Conservation (phyloP, 2,329 filamentous ascomycete genomes). For the Diplocarpon rosae region DNA sequence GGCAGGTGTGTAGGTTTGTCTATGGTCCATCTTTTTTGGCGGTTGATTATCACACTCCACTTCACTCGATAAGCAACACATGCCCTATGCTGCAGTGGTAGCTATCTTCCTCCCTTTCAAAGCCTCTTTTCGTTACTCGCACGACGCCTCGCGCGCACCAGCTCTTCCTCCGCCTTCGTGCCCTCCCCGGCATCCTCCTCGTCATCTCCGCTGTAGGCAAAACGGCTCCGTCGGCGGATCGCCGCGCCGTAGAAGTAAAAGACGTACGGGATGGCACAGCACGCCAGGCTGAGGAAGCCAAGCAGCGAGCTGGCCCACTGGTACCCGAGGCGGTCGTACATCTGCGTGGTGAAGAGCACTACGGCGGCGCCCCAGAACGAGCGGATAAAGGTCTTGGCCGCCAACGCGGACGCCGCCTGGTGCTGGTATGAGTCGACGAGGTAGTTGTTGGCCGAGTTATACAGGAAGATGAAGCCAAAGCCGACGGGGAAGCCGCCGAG, state of each 20-base stretch:
- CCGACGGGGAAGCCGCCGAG: slow-evolving; percentile 47
- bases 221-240: slow-evolving; percentile 60
- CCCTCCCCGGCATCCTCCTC: slow-evolving; percentile 26
- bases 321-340: slow-evolving; percentile 61
- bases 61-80: no score
- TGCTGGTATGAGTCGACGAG: slow-evolving; percentile 55
- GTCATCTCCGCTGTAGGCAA: slow-evolving; percentile 57
- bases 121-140: slow-evolving; percentile 15
- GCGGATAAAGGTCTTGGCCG: slow-evolving; percentile 70
- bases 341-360: slow-evolving; percentile 72
- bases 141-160: slow-evolving; percentile 21
- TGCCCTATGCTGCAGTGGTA: no score
- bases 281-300: slow-evolving; percentile 63
- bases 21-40: no score
- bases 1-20: no score
- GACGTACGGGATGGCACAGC: slow-evolving; percentile 71
- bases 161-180: slow-evolving; percentile 6
- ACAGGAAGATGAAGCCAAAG: slow-evolving; percentile 56
- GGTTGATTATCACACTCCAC: no score
- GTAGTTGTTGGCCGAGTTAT: slow-evolving; percentile 49
- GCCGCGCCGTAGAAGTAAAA: slow-evolving; percentile 68
- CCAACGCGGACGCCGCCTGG: slow-evolving; percentile 71
- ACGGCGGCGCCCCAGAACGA: slow-evolving; percentile 70
- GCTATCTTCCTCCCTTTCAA: no score
- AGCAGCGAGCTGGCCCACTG: slow-evolving; percentile 67